Base-by-base conservation (phyloP, 2,329 filamentous ascomycete genomes). In the Venturia nashicola region DNA sequence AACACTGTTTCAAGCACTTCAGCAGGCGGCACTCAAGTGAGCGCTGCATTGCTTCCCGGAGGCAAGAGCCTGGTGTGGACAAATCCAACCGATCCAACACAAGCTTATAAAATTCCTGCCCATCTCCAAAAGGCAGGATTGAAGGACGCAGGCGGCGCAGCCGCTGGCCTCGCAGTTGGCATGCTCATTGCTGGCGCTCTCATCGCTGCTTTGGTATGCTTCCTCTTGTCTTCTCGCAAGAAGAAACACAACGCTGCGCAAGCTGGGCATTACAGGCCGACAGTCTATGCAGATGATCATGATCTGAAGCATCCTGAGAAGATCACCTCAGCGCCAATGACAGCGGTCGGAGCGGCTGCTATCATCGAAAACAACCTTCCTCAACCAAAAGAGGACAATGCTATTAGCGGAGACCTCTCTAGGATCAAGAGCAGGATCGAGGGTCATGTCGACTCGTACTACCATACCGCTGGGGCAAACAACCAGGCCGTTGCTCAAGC, bases 381-480 rank as follows among this genome's bases (percentile, higher is more conserved):
- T 3, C 70, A 74, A n/a, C 72, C 73, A 6, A 46, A 72, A 6
- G 71, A 72, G 57, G 73, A 75, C 59, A 70, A 70, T 34, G 69
- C 69, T 0, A 71, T 75, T 34, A 67, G 67, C 20, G 68, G 67
- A 5, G 72, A 73, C 23, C 67, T 74, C 1, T 72, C 71, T 0
- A 73, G 70, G 16, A 71, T 75, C 34, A 67, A 70, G 61, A 71
- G 68, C 42, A 64, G 68, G 36, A 72, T 75, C 66, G 74, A 74
- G 39, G 74, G 73, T 32, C 73, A 76, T 42, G 72, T 74, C 39
- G 71, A 72, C 61, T 75, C 70, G 59, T 76, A 71, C 65, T 76
- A 75, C 48, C 70, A 73, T 54, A 67, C 43, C 2, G 64, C 65
- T 6, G 65, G 62, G n/a, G 67, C 70, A 1, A 70, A 64, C 34